Evolutionary conservation across 768 basidiomycete species (phyloP), one percentile per base, ranked within the genome.

Genomic region (Kwoniella botswanensis): DNA sequence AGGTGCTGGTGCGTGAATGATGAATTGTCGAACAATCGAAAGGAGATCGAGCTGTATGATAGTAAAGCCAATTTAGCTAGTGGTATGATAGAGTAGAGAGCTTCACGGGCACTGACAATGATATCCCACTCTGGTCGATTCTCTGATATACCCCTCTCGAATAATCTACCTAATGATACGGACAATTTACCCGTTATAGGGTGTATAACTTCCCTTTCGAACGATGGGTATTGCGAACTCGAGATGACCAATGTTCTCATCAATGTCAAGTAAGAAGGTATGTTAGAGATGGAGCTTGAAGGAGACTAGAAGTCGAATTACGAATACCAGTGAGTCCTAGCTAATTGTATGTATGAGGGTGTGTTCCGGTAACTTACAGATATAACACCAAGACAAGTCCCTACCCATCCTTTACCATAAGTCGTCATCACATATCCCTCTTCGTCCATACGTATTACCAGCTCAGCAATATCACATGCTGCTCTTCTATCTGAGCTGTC

Each of bases 1-100:
- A 0, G 79, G 74, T 2, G 82, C 73, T 35, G 83, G 81, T 3
- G 80, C 76, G 43, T 82, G 80, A 2, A 58, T 55, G 22, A 84
- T 63, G 50, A 84, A 68, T 10, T 21, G 22, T 1, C 72, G 63
- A 24, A 79, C 70, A 22, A 74, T 56, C 1, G 65, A 66, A 22
- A 83, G 74, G 29, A 72, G 61, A 41, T 67, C 54, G 5, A 65
- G 55, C 73, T 79, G 59, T 10, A 43, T 26, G 42, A 26, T 53
- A 18, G 58, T 44, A 15, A 35, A 35, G 6, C 4, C 44, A 12
- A 13, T 42, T 22, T 46, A 56, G 2, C 10, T 58, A n/a, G 52
- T 65, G 62, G 17, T 52, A 13, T 21, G 4, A 22, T 1, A 41
- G 21, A 13, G n/a, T 18, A 10, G 21, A 5, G 10, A 21, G 22